These are phyloP conservation scores for Trichoderma sp. DNA, from an alignment of 2,329 filamentous ascomycete genomes.

Conservation along the genomic window DNA sequence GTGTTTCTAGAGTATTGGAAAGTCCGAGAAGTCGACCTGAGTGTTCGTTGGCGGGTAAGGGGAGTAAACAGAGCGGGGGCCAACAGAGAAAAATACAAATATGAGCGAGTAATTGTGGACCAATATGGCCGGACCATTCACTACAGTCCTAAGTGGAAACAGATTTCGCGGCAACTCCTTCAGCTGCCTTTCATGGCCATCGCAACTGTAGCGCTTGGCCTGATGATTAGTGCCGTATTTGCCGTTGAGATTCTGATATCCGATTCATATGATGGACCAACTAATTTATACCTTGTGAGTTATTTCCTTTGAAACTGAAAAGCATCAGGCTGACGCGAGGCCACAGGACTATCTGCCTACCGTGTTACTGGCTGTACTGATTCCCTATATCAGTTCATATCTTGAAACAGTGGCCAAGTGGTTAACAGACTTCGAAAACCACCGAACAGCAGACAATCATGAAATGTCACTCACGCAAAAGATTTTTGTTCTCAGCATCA, in stretches of 20 bases:
- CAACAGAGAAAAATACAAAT: conserved; percentile 61
- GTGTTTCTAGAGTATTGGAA: conserved; percentile 80
- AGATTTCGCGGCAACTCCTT: conserved; percentile 62
- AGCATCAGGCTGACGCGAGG: background rate
- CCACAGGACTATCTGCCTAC: conserved; percentile 67
- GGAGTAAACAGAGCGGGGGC: conserved; percentile 65
- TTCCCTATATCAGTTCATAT: conserved; percentile 62
- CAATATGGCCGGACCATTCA: conserved; percentile 59
- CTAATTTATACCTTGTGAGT: conserved; percentile 61
- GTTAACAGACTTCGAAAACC: conserved; percentile 71
- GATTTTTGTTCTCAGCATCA: conserved; percentile 74
- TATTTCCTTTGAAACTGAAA: background rate
- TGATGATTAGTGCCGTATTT: conserved; percentile 66
- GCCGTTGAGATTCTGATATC: conserved; percentile 73
- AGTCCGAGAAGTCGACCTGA: conserved; percentile 67
- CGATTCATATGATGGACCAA: conserved; percentile 67
- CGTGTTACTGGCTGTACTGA: conserved; percentile 61
- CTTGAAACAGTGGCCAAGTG: conserved; percentile 61
- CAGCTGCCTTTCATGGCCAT: conserved; percentile 66
- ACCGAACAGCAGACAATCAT: conserved; percentile 66
- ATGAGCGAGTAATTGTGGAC: conserved; percentile 60
- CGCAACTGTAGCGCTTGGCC: conserved; percentile 57
- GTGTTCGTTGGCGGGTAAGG: conserved; percentile 68
- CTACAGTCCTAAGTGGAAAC: conserved; percentile 63
- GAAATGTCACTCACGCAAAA: conserved; percentile 70